Conservation (phyloP, 2,329 filamentous ascomycete genomes). For the Stachybotrys elegans region DNA sequence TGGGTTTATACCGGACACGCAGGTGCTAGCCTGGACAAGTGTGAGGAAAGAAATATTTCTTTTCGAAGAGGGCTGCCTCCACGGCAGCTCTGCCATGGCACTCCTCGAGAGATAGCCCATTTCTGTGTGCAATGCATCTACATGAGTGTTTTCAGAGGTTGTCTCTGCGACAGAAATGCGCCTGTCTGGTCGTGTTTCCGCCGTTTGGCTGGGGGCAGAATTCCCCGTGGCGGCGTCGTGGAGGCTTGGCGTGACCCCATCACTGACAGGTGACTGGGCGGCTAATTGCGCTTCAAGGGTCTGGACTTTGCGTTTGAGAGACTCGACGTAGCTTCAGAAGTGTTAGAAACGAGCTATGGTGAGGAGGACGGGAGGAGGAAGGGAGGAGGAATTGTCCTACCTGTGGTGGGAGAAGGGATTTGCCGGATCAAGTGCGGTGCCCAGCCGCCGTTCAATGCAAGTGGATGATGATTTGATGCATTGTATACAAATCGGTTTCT, state of each 20-base stretch:
- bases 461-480: constrained; percentile 4
- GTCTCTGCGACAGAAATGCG: not conserved
- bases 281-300: constrained; percentile 5
- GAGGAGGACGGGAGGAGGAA: not conserved
- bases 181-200: not conserved
- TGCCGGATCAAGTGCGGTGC: constrained; percentile 4
- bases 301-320: constrained; percentile 5
- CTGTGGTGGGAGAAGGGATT: constrained; percentile 8
- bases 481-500: constrained; percentile 6
- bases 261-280: not conserved
- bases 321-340: constrained; percentile 8
- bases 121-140: constrained; percentile 6
- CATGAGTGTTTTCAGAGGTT: not conserved
- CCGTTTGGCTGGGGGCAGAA: not conserved
- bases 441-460: constrained; percentile 8
- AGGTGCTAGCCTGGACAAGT: constrained; percentile 6
- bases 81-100: constrained; percentile 9
- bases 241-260: not conserved
- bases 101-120: constrained; percentile 7
- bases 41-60: constrained; percentile 6
- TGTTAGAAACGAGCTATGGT: not conserved
- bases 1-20: constrained; percentile 8
- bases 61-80: constrained; percentile 5
- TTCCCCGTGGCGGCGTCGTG: not conserved
- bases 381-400: not conserved